Base-by-base conservation (phyloP, 2,329 filamentous ascomycete species). In the Aspergillus ustus region DNA sequence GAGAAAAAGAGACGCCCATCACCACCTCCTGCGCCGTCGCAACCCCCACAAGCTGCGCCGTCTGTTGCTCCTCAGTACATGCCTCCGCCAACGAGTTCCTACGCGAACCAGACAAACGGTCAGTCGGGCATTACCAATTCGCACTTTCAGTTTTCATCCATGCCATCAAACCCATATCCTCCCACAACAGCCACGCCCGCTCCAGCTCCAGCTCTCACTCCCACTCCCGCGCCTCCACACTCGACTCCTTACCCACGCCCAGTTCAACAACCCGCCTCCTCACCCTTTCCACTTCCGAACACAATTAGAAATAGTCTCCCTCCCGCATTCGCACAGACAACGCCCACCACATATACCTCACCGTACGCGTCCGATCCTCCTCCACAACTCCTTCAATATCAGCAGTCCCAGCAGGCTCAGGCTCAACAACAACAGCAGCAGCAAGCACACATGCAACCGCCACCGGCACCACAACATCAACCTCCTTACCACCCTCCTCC, bases 1-100 rank as follows among this genome's bases (percentile, higher is more conserved):
- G 83, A 85, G 67, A 81, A 81, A 72, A 81, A 81, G 67, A 84
- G 86, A 73, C 73, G 77, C 43, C 77, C 77, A 22, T 79, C 77
- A 48, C 77, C 77, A n/a, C 77, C 77, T 60, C 77, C 77, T 37
- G 72, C 75, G 34, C 71, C 72, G 43, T 70, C 70, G 9, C 70
- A 72, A 37, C 74, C 74, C 56, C 69, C 72, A 20, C 69, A 73
- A 34, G 53, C 69, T 49, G 65, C 69, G 29, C 65, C 69, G 31
- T 45, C 71, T 57, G 44, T 58, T 29, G 68, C 72, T 25, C 74
- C 73, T 52, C 72, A 74, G 57, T 77, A 77, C 51, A 77, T 77
- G 70, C 73, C 73, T 43, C 73, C 72, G 11, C 68, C 73, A 58
- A 67, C 67, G 37, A 69, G 74, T 52, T 62, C 73, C 2, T 77